phyloP scores from a whole-genome alignment of 306 rosid genomes.

The Carpinus viminea region DNA sequence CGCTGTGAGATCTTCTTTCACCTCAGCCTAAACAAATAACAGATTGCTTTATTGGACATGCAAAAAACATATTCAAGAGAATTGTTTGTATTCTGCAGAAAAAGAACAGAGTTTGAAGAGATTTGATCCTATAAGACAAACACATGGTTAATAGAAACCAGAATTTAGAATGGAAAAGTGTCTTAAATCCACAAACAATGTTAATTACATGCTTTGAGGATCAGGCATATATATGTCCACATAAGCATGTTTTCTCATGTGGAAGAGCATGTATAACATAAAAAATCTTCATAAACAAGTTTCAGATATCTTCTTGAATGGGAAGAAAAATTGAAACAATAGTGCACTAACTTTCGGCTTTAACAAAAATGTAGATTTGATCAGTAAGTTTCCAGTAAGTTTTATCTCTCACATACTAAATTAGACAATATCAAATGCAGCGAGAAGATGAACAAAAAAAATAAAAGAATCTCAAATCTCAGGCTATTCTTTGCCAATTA shows the following conservation, averaged over 20 bases:
- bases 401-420: neutral
- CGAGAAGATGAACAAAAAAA: neutral
- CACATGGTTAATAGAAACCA: neutral
- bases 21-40: slow-evolving; percentile 70
- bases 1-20: slow-evolving; percentile 74
- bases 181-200: neutral
- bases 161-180: neutral
- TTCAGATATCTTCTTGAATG: neutral
- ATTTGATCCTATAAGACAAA: neutral
- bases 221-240: neutral
- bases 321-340: neutral
- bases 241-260: neutral
- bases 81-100: neutral
- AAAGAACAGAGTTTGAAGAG: neutral
- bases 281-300: neutral
- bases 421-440: neutral
- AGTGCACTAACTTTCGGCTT: neutral
- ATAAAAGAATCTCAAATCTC: neutral
- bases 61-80: slow-evolving; percentile 22
- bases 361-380: neutral
- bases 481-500: slow-evolving; percentile 9
- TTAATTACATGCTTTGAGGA: neutral
- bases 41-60: slow-evolving; percentile 11
- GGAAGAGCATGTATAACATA: neutral
- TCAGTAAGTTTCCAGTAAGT: neutral